Percentiles rank a stretch among this genome's conserved stretches.
These are phyloP conservation scores for Boechera divaricarpa DNA, from an alignment of 345 rosid genomes.

Conservation along the genomic window DNA sequence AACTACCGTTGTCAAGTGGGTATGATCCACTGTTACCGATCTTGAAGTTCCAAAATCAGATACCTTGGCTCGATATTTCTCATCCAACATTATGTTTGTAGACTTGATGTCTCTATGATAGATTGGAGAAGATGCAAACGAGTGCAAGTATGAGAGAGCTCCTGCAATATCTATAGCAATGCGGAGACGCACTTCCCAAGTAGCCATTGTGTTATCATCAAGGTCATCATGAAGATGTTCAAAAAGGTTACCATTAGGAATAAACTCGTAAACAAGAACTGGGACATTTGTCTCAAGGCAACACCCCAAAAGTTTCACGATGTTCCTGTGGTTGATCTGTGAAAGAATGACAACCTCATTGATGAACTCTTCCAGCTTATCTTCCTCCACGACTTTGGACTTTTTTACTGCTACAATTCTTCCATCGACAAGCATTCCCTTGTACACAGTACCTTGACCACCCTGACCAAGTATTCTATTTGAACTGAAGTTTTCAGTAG, in stretches of 20 bases:
- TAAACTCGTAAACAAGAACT: neutral
- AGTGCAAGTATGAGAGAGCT: conserved; percentile 23
- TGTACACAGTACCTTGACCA: conserved; percentile 23
- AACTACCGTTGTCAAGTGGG: conserved; percentile 23
- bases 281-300: conserved; percentile 15
- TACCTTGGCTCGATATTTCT: conserved; percentile 19
- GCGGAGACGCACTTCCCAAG: conserved; percentile 16
- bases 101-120: conserved; percentile 21
- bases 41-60: conserved; percentile 34
- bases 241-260: conserved; percentile 28
- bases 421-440: conserved; percentile 13
- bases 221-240: conserved; percentile 20
- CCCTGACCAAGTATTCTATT: conserved; percentile 10
- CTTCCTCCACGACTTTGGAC: conserved; percentile 8
- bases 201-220: neutral
- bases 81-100: conserved; percentile 18
- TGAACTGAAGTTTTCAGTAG: conserved; percentile 3
- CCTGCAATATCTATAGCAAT: conserved; percentile 22
- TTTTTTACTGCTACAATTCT: conserved; percentile 4
- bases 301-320: conserved; percentile 16
- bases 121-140: conserved; percentile 7
- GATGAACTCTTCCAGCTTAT: conserved; percentile 10
- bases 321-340: conserved; percentile 5
- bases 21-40: conserved; percentile 28
- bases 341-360: conserved; percentile 28